Evolutionary conservation across 768 basidiomycete species (phyloP), one percentile per base, ranked within the genome.

Genomic region (Suillus paluster): DNA sequence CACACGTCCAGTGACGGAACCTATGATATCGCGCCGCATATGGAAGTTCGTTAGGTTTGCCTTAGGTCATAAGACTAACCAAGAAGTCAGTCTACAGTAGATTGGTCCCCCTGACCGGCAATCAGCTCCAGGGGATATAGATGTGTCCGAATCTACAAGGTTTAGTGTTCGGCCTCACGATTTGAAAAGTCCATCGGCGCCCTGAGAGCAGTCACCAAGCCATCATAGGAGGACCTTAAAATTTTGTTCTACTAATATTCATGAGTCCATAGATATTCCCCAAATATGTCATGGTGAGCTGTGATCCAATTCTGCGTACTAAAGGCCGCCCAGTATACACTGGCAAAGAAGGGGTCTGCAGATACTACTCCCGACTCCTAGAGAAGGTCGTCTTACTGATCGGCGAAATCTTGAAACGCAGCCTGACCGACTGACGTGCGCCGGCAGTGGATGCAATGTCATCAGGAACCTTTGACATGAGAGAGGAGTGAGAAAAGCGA

Each of bases 241-340:
- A n/a, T 50, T 50, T 50, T 50, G 49, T 50, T n/a, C 27, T 50
- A 50, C 49, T 50, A 50, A 50, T 50, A 30, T 11, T 25, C 25
- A 19, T 3, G 30, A 30, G 30, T 6, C 30, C 30, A 30, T 30
- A 30, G 30, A 30, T 30, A 30, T 30, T 30, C 30, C 30, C 30
- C 30, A 30, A 30, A 30, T 30, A 30, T 30, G 30, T 30, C 30
- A 30, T 30, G 30, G 27, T 49, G 46, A 48, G 46, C 27, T 50
- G 19, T 30, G 25, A 27, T 49, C 15, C 3, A 23, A 25, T 48
- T 15, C 7, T 25, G 2, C 48, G 27, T 49, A 25, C 25, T 48
- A 48, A 25, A 27, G 15, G 2, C 46, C 46, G 27, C 15, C 25
- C 17, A 49, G 48, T 27, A 17, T 27, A 48, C 46, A 27, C 25